Conservation (phyloP, 768 basidiomycete genomes). For the Pisolithus marmoratus region DNA sequence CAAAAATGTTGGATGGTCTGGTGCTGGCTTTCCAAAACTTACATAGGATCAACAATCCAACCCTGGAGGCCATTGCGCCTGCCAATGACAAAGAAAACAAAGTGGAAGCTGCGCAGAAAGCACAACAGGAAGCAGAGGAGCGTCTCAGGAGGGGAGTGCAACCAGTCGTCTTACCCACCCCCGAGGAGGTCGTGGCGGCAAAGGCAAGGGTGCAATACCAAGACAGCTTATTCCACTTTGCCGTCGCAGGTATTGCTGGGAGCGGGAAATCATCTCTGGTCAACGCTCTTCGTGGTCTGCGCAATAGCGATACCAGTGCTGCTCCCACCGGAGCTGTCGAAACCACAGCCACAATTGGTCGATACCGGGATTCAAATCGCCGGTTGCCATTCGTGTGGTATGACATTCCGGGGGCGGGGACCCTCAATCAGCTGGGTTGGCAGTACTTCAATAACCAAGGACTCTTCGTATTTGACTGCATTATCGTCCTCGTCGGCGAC, state of each 20-base stretch:
- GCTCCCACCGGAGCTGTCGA: constrained; percentile 18
- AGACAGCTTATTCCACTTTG: constrained; percentile 21
- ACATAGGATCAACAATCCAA: too few relatives aligned
- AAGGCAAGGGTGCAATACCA: constrained; percentile 1
- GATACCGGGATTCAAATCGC: not conserved
- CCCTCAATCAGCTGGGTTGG: not conserved
- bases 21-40: too few relatives aligned
- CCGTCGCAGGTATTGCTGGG: constrained; percentile 8
- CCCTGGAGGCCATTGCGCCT: too few relatives aligned
- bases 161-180: constrained; percentile 10
- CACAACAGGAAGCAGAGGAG: constrained; percentile 2
- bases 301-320: constrained; percentile 10
- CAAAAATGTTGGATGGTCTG: too few relatives aligned
- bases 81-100: not conserved
- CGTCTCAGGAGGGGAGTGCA: constrained; percentile 8
- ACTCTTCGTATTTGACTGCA: constrained; percentile 1
- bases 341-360: constrained; percentile 12
- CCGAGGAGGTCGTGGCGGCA: constrained; percentile 6
- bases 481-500: constrained; percentile 14
- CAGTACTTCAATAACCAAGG: constrained; percentile 1
- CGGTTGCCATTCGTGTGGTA: not conserved
- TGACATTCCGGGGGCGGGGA: not conserved
- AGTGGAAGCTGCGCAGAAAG: not conserved
- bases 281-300: constrained; percentile 23
- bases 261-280: constrained; percentile 25